Conservation (phyloP, 257 asterid species). For the Solanum bulbocastanum region DNA sequence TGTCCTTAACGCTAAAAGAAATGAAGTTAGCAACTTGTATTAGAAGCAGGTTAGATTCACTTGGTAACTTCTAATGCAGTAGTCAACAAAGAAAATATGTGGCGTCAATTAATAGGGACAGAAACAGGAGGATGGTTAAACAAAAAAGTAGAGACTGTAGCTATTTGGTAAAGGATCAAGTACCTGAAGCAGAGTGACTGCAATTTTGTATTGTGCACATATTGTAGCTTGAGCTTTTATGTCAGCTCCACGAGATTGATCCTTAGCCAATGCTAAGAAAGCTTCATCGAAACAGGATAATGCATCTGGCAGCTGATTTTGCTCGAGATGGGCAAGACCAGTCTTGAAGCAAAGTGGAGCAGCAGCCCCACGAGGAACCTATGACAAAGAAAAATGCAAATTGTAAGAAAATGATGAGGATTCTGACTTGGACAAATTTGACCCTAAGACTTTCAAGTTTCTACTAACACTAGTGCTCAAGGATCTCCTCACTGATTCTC, state of each 20-base stretch:
- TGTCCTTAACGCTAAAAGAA: neutral
- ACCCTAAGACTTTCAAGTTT: neutral
- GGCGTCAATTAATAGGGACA: neutral
- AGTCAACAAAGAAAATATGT: neutral
- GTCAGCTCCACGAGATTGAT: constrained; percentile 98
- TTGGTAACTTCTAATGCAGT: neutral
- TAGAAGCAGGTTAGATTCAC: neutral
- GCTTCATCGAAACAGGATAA: constrained; percentile 95
- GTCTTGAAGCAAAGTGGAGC: constrained; percentile 93
- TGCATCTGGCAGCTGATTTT: constrained; percentile 98
- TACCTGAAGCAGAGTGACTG: constrained; percentile 98
- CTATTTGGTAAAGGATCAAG: neutral
- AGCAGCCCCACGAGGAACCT: constrained; percentile 99
- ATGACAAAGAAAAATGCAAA: constrained; percentile 3
- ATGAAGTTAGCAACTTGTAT: neutral
- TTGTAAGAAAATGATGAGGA: neutral
- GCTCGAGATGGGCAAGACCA: constrained; percentile 97
- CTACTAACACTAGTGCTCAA: neutral
- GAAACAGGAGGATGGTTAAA: neutral
- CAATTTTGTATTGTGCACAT: constrained; percentile 98
- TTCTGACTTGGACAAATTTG: neutral
- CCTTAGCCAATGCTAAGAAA: constrained; percentile 96
- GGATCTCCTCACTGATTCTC: neutral
- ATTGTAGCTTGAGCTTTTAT: constrained; percentile 99
- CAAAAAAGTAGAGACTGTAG: neutral